Base-by-base conservation (phyloP, 805 yeast genomes). In the Cyberlindnera mississippiensis region DNA sequence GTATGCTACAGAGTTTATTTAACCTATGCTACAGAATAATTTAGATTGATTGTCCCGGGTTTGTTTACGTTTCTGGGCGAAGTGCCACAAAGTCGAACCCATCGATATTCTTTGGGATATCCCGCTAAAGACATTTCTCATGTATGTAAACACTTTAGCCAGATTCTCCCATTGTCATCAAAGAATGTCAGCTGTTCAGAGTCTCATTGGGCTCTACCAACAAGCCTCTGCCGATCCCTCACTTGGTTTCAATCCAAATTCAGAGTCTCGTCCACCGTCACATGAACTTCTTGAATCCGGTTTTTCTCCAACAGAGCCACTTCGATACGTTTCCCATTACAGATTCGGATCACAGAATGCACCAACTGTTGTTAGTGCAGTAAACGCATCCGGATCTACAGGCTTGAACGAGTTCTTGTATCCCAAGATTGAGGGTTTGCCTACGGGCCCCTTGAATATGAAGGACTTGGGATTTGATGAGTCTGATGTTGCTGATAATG, bases 191-290 rank as follows among this genome's bases (percentile, higher is more conserved):
- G 39, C 35, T 11, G 12, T 33, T 19, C 37, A 37, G 31, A 29
- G 40, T 24, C 12, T 37, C 19, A 15, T 42, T 20, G 6, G 31
- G 30, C 9, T 33, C 18, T 27, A 38, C 14, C 36, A 41, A 28
- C 28, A 13, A 11, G 10, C n/a, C 28, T 20, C 28, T 18, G 19
- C 19, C 19, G 20, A 6, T 3, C 20, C 36, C 7, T 33, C 36
- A 4, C 35, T 33, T n/a, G n/a, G n/a, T 20, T 20, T 20, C 28
- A 22, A 14, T 28, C 10, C 14, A 14, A 15, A 14, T 13, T 20
- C n/a, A 9, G 17, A 28, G 6, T 37, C 40, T n/a, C 20, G 37
- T 20, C 32, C 41, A 14, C n/a, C 17, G 4, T 15, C 41, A 10
- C 33, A 20, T 20, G 24, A 20, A 20, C 24, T 20, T 20, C 24